These are phyloP conservation scores for Boechera stricta DNA, from an alignment of 345 rosid species.

Conservation along the genomic window DNA sequence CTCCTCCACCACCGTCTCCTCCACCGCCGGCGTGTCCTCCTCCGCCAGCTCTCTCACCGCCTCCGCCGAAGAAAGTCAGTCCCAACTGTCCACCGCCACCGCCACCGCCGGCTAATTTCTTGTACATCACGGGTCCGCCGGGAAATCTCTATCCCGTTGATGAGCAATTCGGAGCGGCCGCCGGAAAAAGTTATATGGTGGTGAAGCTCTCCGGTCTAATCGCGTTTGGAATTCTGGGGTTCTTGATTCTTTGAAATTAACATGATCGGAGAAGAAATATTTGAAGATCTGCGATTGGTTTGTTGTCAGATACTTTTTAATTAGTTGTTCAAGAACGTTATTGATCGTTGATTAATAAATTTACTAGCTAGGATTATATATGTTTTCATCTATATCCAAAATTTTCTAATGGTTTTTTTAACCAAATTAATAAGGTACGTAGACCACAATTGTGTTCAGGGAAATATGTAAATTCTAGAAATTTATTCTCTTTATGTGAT, in stretches of 20 bases:
- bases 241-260: conserved; percentile 42
- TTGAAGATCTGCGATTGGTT: conserved; percentile 35
- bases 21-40: conserved; percentile 51
- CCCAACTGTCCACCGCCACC: conserved; percentile 71
- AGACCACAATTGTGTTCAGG: conserved; percentile 8
- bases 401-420: conserved; percentile 9
- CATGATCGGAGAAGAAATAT: conserved; percentile 18
- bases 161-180: conserved; percentile 46
- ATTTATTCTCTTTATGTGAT: conserved; percentile 12
- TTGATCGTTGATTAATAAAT: conserved; percentile 30
- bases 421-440: conserved; percentile 36
- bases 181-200: conserved; percentile 29
- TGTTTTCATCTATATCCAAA: conserved; percentile 26
- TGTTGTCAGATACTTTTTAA: conserved; percentile 24
- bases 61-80: conserved; percentile 50
- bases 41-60: conserved; percentile 54
- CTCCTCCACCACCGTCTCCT: conserved; percentile 52
- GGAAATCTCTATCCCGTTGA: conserved; percentile 64
- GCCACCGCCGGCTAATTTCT: conserved; percentile 53
- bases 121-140: conserved; percentile 71
- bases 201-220: conserved; percentile 48
- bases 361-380: conserved; percentile 35
- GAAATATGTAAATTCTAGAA: conserved; percentile 31
- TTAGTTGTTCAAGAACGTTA: conserved; percentile 23
- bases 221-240: conserved; percentile 47